These are phyloP conservation scores for Daldinia grandis DNA, from an alignment of 495 filamentous ascomycete genomes.

Conservation along the genomic window DNA sequence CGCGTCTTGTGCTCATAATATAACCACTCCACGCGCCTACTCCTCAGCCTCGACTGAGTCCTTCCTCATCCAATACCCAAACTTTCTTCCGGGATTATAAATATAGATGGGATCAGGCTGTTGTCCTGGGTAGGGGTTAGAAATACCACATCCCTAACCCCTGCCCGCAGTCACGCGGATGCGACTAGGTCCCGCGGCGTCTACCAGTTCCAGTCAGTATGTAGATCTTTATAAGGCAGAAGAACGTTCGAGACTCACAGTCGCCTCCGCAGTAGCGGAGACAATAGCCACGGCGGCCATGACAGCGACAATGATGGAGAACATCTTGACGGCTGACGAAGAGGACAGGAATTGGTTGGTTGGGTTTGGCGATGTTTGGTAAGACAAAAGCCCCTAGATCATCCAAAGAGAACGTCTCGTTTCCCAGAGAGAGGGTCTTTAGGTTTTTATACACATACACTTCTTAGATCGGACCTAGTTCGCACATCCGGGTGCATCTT, in stretches of 20 bases:
- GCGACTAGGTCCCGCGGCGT: conserved; percentile 22
- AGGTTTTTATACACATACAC: conserved; percentile 31
- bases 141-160: not conserved
- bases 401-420: conserved; percentile 20
- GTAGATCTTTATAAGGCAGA: not conserved
- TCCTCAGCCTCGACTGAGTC: conserved; percentile 11
- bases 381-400: conserved; percentile 32
- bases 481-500: conserved; percentile 20
- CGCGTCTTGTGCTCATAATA: conserved; percentile 36
- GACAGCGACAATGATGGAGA: conserved; percentile 35
- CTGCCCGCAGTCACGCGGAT: conserved; percentile 25
- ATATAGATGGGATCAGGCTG: conserved; percentile 10
- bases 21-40: conserved; percentile 26
- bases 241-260: conserved; percentile 21
- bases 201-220: conserved; percentile 19
- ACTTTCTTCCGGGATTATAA: conserved; percentile 19
- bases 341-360: conserved; percentile 11
- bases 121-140: conserved; percentile 10
- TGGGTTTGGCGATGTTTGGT: conserved; percentile 27
- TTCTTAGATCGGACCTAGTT: conserved; percentile 14
- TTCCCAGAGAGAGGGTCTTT: conserved; percentile 11
- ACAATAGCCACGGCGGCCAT: conserved; percentile 32
- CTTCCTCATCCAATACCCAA: conserved; percentile 26
- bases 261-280: conserved; percentile 31
- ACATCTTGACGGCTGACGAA: conserved; percentile 34